These are phyloP conservation scores for Jacaranda copaia DNA, from an alignment of 257 asterid genomes.

Conservation along the genomic window DNA sequence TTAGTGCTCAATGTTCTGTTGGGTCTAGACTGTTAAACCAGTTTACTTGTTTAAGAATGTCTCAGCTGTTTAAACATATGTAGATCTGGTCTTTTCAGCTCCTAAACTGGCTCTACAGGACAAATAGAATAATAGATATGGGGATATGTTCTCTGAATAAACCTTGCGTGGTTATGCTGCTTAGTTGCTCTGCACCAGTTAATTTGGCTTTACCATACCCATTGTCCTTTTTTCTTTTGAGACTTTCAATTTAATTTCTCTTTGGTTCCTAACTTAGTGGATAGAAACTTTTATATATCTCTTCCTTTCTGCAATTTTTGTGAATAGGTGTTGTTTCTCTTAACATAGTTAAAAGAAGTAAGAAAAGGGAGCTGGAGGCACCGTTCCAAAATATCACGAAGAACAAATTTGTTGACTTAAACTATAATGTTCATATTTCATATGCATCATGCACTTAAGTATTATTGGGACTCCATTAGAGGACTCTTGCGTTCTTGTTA, in stretches of 20 bases:
- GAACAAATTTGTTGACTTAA: neutral
- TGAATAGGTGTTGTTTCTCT: no score
- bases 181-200: neutral
- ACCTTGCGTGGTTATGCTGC: neutral
- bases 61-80: neutral
- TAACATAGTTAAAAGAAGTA: no score
- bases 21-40: neutral
- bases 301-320: no score
- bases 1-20: neutral
- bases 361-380: neutral
- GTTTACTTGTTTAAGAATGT: neutral
- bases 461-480: neutral
- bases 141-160: neutral
- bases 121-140: no score
- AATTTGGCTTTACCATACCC: neutral
- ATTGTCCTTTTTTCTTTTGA: neutral
- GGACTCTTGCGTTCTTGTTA: neutral
- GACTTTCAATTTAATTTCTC: neutral
- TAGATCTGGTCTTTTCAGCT: neutral
- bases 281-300: neutral
- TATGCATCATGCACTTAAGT: neutral
- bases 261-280: neutral
- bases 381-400: neutral
- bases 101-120: slow-evolving; percentile 5
- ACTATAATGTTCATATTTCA: no score